Evolutionary conservation across 2,329 filamentous ascomycete species (phyloP), one percentile per base, ranked within the genome.

Genomic region (Verticillium albo-atrum): DNA sequence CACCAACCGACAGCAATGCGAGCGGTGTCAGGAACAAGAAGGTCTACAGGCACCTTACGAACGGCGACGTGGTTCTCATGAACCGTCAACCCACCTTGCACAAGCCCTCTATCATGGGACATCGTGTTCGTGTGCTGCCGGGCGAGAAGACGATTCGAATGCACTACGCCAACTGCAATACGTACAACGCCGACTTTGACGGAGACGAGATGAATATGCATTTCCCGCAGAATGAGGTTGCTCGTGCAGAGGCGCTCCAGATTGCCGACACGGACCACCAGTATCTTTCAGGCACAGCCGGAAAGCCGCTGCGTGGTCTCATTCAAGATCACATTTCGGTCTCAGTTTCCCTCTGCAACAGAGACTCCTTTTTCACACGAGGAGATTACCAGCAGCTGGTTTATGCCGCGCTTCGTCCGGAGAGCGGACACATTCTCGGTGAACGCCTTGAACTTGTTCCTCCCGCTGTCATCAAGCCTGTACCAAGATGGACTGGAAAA

Each of bases 121-220:
- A 99, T 77, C 86, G 93, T 67, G 95, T 95, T 56, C 87, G 93
- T 61, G 94, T 99, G 6, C 78, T 99, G 20, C 91, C 92, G 0
- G 93, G 92, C 35, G 96, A 99, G 74, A 96, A 96, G 77, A 98
- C 95, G 0, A 93, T 99, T 72, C 92, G 95, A 65, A 98, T 99
- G 94, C 95, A 99, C 79, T 99, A 99, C 76, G 94, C 95, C 68
- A 99, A 99, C 74, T 98, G 95, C 74, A 99, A 99, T 71, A 97
- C 95, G 0, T 99, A 99, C 81, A 99, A 99, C 68, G 95, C 95
- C 32, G 95, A 99, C 82, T 99, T 99, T 71, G 96, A 99, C 70
- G 95, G 95, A 74, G 95, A 99, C 72, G 95, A 99, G 75, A 99
- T 99, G 95, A 99, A 99, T 74, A 96, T 99, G 93, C 95, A 99